Base-by-base conservation (phyloP, 2,329 filamentous ascomycete species). In the Talaromyces atroroseus region DNA sequence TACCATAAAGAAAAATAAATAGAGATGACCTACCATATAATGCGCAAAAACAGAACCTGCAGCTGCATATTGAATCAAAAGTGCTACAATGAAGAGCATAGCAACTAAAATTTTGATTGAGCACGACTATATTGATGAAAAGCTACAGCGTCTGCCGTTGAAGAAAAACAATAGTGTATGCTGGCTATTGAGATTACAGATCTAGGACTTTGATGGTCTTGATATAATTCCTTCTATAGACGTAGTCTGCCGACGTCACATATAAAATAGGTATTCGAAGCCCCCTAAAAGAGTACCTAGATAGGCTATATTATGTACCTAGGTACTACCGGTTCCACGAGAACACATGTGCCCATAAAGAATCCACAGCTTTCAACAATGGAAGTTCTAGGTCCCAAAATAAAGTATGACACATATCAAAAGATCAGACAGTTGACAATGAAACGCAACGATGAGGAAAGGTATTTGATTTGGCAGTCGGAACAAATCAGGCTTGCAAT, bases 11-110 rank as follows among this genome's bases (percentile, higher is more conserved):
- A n/a, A n/a, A n/a, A n/a, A n/a, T n/a, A n/a, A n/a, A n/a, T n/a
- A n/a, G n/a, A n/a, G n/a, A n/a, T n/a, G n/a, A 32, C 16, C 14
- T 56, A 60, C 58, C 58, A 58, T 56, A 26, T 60, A 58, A 46
- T 60, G 58, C 8, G 58, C 58, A 38, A 60, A 60, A 2, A 60
- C 58, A 11, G 50, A 38, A 14, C 36, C 49, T 5, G 57, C 57
- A 12, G 49, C 32, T 11, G 26, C 54, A 40, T 59, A 49, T 6
- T 18, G 50, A 34, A 42, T 18, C 20, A 52, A 46, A 38, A 44
- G 23, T 21, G 40, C n/a, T 34, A 18, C 54, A 12, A 40, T 26
- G 12, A 51, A 18, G 8, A 56, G 42, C 51, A 56, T 34, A 11
- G 54, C 54, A 32, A 16, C 45, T 46, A 26, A n/a, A 14, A 24